These are phyloP conservation scores for Fusarium multiceps DNA, from an alignment of 2,329 filamentous ascomycete genomes.

Conservation along the genomic window DNA sequence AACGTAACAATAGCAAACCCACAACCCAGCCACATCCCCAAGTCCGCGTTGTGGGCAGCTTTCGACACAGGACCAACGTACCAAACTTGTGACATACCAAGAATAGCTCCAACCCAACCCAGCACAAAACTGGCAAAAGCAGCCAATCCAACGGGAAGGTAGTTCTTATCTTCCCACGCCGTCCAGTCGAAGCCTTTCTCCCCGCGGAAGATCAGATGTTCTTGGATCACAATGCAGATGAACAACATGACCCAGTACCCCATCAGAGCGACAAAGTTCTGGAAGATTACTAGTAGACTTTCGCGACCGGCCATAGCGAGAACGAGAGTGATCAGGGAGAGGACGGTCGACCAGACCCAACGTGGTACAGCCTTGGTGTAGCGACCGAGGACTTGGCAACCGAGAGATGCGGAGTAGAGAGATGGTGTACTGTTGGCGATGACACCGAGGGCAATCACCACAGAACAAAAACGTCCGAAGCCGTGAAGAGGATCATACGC, in stretches of 20 bases:
- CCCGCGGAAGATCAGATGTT: conserved; percentile 58
- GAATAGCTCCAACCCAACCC: conserved; percentile 63
- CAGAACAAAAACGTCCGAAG: conserved; percentile 68
- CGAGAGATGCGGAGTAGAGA: conserved; percentile 67
- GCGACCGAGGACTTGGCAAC: conserved; percentile 69
- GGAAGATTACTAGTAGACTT: conserved; percentile 64
- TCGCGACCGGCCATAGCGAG: conserved; percentile 65
- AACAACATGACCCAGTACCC: conserved; percentile 67
- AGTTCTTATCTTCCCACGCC: conserved; percentile 59
- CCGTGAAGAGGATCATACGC: conserved; percentile 65
- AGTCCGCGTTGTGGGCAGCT: conserved; percentile 62
- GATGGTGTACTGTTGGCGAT: conserved; percentile 67
- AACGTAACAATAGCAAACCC: conserved; percentile 67
- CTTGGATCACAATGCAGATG: conserved; percentile 59
- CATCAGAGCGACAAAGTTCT: conserved; percentile 65
- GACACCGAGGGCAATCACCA: conserved; percentile 65
- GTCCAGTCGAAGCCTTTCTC: conserved; percentile 56
- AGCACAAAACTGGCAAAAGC: conserved; percentile 58
- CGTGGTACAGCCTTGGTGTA: conserved; percentile 64
- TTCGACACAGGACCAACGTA: conserved; percentile 67
- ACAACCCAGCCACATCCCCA: conserved; percentile 69
- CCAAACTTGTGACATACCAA: conserved; percentile 69
- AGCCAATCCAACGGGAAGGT: conserved; percentile 57
- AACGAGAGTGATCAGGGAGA: conserved; percentile 66
- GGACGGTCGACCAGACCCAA: conserved; percentile 64